These are phyloP conservation scores for Rhodocollybia butyracea DNA, from an alignment of 768 basidiomycete species.

Conservation along the genomic window DNA sequence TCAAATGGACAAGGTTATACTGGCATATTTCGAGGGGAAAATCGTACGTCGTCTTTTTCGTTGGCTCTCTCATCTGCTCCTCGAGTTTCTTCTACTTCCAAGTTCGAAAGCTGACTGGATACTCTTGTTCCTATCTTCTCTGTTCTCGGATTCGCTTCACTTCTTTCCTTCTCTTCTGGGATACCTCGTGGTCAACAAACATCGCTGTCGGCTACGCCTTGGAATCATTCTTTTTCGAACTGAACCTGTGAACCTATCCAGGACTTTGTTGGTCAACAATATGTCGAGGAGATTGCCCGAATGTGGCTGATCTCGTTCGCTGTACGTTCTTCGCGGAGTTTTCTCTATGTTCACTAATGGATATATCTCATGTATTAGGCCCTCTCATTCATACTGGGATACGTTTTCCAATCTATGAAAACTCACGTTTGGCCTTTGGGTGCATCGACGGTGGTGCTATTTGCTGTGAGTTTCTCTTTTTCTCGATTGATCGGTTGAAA, in stretches of 20 bases:
- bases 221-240: neutral
- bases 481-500: neutral
- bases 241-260: slow-evolving; percentile 24
- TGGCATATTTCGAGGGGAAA: slow-evolving; percentile 36
- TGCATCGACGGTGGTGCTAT: slow-evolving; percentile 32
- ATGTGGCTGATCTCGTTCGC: slow-evolving; percentile 42
- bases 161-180: neutral
- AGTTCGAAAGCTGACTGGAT: too few species aligned
- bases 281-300: slow-evolving; percentile 45
- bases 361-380: slow-evolving; percentile 30
- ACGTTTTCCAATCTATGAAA: slow-evolving; percentile 51
- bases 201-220: neutral
- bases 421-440: slow-evolving; percentile 52
- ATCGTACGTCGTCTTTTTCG: slow-evolving; percentile 28
- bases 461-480: slow-evolving; percentile 32
- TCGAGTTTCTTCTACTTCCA: too few species aligned
- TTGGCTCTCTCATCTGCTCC: neutral
- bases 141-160: neutral
- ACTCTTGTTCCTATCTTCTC: neutral
- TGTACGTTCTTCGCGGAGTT: slow-evolving; percentile 24
- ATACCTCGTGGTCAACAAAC: neutral
- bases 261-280: slow-evolving; percentile 64
- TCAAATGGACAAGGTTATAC: slow-evolving; percentile 20
- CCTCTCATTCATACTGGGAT: slow-evolving; percentile 55
- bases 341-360: neutral